Base-by-base conservation (phyloP, 805 yeast genomes). In the Sugiyamaella qingdaonensis region DNA sequence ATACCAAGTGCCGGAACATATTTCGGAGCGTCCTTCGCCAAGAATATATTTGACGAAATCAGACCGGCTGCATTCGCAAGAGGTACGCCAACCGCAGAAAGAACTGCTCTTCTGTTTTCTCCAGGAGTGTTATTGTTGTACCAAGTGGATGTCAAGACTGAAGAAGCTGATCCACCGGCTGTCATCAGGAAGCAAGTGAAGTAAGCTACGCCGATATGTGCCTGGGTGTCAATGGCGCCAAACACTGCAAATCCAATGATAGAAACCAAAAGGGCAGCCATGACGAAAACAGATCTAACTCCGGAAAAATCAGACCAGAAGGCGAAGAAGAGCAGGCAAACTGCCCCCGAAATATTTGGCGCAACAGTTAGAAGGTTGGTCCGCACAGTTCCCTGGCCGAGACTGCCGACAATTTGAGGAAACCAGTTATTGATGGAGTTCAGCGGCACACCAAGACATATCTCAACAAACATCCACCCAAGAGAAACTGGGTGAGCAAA, bases 331-430 rank as follows among this genome's bases (percentile, higher is more conserved):
- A 77, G 54, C 41, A 77, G 65, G 4, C 73, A 66, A 16, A 74
- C 62, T 2, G 81, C 80, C 35, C 80, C 80, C 68, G 73, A 72
- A 21, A 73, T 62, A 58, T 75, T 77, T 21, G 81, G 80, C 16
- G 80, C 80, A 43, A 77, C 78, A 11, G 80, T 83, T 69, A 81
- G 85, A 54, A 82, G 77, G 65, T 86, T 84, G 10, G 92, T 90
- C 52, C 76, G 72, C 60, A 79, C 84, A 7, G 86, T 84, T 2
- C 88, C 79, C 71, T 82, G 74, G 16, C 85, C 85, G 71, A 82
- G 69, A 50, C 74, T 68, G 44, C 68, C 72, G 57, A 82, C 80
- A 60, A 82, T 81, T 70, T 76, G 80, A 2, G 81, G 80, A 56
- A 76, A 74, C 78, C 78, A 75, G 61, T 73, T 75, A 52, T 73